Conservation (phyloP, 2,329 filamentous ascomycete genomes). For the Sarocladiaceae sp. region DNA sequence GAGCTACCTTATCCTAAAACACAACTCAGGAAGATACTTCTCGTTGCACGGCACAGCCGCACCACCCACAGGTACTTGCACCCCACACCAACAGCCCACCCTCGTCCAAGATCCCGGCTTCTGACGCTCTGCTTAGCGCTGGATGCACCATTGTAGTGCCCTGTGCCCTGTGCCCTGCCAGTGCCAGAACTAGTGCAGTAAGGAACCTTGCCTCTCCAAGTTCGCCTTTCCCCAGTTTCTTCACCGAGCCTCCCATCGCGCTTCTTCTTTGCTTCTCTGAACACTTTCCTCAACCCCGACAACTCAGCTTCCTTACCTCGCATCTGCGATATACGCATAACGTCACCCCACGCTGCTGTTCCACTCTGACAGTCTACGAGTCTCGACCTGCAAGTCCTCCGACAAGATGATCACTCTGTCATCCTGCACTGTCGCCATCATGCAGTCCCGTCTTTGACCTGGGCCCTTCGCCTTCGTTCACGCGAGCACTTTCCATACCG, state of each 20-base stretch:
- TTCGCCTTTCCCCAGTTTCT: conserved; percentile 6
- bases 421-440: conserved; percentile 1
- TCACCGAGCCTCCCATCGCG: conserved; percentile 7
- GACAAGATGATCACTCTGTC: conserved; percentile 8
- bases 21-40: no score
- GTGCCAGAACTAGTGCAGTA: no score
- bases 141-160: neutral
- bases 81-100: no score
- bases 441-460: conserved; percentile 9
- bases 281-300: no score
- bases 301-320: no score
- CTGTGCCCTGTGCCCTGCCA: neutral
- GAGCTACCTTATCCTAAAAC: no score
- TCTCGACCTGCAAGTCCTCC: neutral
- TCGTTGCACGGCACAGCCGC: no score
- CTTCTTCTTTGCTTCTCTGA: neutral
- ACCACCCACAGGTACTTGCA: no score
- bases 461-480: neutral
- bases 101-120: neutral
- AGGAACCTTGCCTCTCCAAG: neutral
- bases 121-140: neutral
- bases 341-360: conserved; percentile 4
- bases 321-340: no score
- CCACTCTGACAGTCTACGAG: neutral
- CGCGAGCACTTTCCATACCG: conserved; percentile 8